These are phyloP conservation scores for Leonotis leonurus DNA, from an alignment of 257 asterid genomes.

Conservation along the genomic window DNA sequence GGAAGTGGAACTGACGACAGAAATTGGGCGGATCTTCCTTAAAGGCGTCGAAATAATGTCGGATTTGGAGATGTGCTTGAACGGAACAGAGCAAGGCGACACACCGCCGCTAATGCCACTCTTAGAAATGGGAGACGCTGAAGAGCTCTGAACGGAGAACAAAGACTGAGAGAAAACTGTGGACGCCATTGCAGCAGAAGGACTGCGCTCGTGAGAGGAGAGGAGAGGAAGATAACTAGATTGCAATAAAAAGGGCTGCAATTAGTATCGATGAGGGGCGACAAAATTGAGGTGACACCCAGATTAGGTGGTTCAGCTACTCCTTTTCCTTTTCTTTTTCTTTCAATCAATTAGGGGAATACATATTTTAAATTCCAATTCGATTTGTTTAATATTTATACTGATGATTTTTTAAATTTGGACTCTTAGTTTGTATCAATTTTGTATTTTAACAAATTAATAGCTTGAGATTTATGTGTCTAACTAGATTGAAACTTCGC, in stretches of 20 bases:
- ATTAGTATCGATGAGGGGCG: neutral
- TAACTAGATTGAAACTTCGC: too few relatives aligned
- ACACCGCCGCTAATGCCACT: slow-evolving; percentile 16
- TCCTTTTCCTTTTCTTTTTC: neutral
- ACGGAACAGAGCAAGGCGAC: slow-evolving; percentile 24
- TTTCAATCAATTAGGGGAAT: neutral
- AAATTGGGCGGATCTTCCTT: slow-evolving; percentile 22
- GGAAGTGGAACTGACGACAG: slow-evolving; percentile 29
- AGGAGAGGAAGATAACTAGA: neutral
- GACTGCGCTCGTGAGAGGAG: neutral
- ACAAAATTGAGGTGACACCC: neutral
- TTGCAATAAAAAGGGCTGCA: slow-evolving; percentile 1
- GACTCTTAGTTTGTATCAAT: too few relatives aligned
- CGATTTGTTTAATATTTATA: too few relatives aligned
- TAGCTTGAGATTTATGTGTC: too few relatives aligned
- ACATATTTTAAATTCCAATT: too few relatives aligned
- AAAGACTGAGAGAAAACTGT: slow-evolving; percentile 45
- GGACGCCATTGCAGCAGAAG: slow-evolving; percentile 50
- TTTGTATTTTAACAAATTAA: too few relatives aligned
- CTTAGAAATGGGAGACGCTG: slow-evolving; percentile 22
- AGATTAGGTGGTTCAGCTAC: neutral
- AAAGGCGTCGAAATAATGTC: slow-evolving; percentile 24
- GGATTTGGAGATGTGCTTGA: slow-evolving; percentile 37
- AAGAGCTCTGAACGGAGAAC: slow-evolving; percentile 38
- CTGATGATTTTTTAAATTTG: too few relatives aligned